A percentile compares a stretch with the other conserved stretches of the same genome.
These are phyloP conservation scores for Pythium myriotylum DNA, from an alignment of 352 stramenopile species.

Conservation along the genomic window DNA sequence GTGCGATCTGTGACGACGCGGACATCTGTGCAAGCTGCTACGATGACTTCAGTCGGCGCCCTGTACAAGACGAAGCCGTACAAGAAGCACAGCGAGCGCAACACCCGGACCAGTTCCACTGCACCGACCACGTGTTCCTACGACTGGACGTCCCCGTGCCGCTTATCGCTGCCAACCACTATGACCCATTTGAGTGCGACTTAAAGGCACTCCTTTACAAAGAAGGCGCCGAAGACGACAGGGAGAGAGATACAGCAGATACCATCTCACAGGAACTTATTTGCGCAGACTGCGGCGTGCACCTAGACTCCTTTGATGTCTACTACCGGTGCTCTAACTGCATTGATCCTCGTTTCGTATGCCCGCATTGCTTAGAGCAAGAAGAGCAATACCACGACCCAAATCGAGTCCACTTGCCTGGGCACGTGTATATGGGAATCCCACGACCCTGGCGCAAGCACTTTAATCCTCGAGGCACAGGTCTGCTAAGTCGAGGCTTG, in stretches of 20 bases:
- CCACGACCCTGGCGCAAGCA: slow-evolving; percentile 43
- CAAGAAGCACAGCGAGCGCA: slow-evolving; percentile 14
- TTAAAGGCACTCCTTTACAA: slow-evolving; percentile 21
- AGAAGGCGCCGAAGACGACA: slow-evolving; percentile 7
- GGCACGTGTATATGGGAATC: slow-evolving; percentile 71
- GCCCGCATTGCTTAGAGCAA: slow-evolving; percentile 40
- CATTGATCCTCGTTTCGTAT: slow-evolving; percentile 52
- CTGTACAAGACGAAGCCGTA: slow-evolving; percentile 6
- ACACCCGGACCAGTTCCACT: slow-evolving; percentile 31
- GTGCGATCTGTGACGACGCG: slow-evolving; percentile 65
- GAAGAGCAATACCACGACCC: slow-evolving; percentile 58
- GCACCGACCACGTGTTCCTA: slow-evolving; percentile 63
- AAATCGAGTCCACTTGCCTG: slow-evolving; percentile 53
- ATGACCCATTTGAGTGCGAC: slow-evolving; percentile 33
- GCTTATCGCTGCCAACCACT: slow-evolving; percentile 63
- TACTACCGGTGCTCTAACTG: slow-evolving; percentile 71
- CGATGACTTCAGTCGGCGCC: slow-evolving; percentile 41
- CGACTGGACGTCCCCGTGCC: slow-evolving; percentile 63
- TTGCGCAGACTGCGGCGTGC: slow-evolving; percentile 17
- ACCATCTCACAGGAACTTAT: slow-evolving; percentile 1
- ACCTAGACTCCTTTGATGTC: slow-evolving; percentile 35
- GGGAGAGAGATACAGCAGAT: slow-evolving; percentile 5
- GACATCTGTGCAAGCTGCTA: slow-evolving; percentile 73
- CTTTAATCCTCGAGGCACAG: slow-evolving; percentile 29
- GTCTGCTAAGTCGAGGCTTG: slow-evolving; percentile 42